Evolutionary conservation across 1,284 basidiomycete species (phyloP), one percentile per base, ranked within the genome.

Genomic region (Ustilago shanxiensis): DNA sequence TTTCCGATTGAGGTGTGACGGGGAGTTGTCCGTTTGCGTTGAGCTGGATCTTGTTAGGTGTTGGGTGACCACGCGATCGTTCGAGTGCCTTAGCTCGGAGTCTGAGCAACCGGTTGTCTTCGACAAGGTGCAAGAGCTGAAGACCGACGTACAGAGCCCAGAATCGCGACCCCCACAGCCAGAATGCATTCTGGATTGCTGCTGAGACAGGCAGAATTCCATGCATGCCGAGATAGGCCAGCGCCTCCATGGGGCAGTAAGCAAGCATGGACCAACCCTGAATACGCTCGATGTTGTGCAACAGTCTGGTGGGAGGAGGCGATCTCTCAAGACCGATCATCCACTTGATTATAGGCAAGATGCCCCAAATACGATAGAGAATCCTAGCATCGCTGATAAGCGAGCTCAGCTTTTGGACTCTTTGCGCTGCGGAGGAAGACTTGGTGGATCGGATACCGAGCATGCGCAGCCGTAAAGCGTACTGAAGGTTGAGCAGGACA

Each of bases 321-420:
- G 72, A 63, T 26, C 79, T 62, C 66, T 85, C 84, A 13, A 86
- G 50, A 33, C 74, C 63, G 51, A 84, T 79, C 80, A 86, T 85
- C 84, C 84, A 86, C 69, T 86, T 77, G 57, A 85, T 24, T 59
- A 86, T 86, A 39, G 83, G 82, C 51, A 86, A 65, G n/a, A 85
- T 66, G n/a, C 81, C 83, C 83, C 83, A 85, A 59, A 86, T 86
- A 28, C 84, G 72, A 69, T 71, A 85, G 8, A 86, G 75, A 31
- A 78, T 60, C 14, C 84, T 65, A 3, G 83, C 84, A 62, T 86
- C 81, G 59, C 77, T 74, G 45, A 82, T 68, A 33, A 85, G 72
- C 31, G 72, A 59, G 39, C 62, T 62, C 18, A 85, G 75, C 45
- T 73, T 78, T 33, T 70, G 60, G 9, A 85, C 22, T 3, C 77